Evolutionary conservation across 140 eudicot genomes (phyloP).

Genomic region (Oenanthe javanica): DNA sequence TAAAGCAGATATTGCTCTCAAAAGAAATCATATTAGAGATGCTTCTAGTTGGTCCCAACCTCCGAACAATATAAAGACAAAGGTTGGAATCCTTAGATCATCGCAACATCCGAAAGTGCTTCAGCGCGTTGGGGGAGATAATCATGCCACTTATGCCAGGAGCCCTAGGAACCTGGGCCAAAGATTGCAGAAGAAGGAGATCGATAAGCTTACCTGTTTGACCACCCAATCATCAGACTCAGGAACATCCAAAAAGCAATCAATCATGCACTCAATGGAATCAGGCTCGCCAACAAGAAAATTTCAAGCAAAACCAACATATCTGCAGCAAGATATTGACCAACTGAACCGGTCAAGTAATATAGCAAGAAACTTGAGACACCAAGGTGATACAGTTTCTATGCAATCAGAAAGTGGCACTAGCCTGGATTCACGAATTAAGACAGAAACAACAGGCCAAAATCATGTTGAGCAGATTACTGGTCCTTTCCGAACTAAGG

Average conservation of each 20-base stretch:
- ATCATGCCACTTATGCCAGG: constrained; percentile 13
- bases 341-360: constrained; percentile 26
- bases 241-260: constrained; percentile 28
- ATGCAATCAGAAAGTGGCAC: constrained; percentile 52
- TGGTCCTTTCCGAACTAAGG: constrained; percentile 27
- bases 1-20: constrained; percentile 14
- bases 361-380: constrained; percentile 37
- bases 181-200: constrained; percentile 35
- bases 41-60: constrained; percentile 11
- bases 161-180: constrained; percentile 32
- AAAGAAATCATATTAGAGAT: constrained; percentile 24
- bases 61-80: constrained; percentile 25
- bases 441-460: constrained; percentile 41
- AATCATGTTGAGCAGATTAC: constrained; percentile 12
- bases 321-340: constrained; percentile 25
- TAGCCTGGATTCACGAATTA: constrained; percentile 44
- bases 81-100: constrained; percentile 21
- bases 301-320: constrained; percentile 25
- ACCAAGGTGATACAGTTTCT: constrained; percentile 48
- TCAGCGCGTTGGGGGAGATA: constrained; percentile 25
- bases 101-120: constrained; percentile 23
- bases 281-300: constrained; percentile 26
- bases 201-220: constrained; percentile 23
- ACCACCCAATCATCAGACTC: constrained; percentile 31
- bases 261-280: constrained; percentile 18